Base-by-base conservation (phyloP, 225 moss, liverwort and hornwort genomes). In the Bryoerythrophyllum caledonicum region DNA sequence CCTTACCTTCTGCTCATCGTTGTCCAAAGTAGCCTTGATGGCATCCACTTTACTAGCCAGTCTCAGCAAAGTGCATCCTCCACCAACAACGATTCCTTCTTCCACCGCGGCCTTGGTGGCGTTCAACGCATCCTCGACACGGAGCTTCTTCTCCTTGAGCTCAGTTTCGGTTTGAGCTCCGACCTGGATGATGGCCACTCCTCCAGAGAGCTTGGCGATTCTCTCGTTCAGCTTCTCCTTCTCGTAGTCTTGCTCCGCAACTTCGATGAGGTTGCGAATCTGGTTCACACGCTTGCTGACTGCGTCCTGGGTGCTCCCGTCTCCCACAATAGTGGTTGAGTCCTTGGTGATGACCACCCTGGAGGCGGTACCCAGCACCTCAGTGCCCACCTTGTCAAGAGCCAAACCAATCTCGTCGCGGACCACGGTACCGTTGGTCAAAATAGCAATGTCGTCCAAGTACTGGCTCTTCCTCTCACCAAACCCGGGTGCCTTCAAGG, bases 401-500 rank as follows among this genome's bases (percentile, higher is more conserved):
- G 94, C 90, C 76, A 97, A 66, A 19, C 97, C 97, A 48, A 97
- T 89, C 72, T 94, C 97, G 41, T 97, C 97, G 27, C 97, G 92
- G 11, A 97, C 30, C 10, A 97, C 94, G 4, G 97, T 94, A 13
- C 65, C 96, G 46, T 82, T 90, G n/a, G 87, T 97, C 1, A 97
- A 87, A 13, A 91, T 82, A 16, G 97, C 94, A 54, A 97, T 94
- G 71, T 97, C 97, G 67, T 97, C 97, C 53, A 97, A 67, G 35
- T 97, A 97, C 79, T 97, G 94, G 58, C 92, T 94, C 89, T 97
- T 97, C 76, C 97, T 82, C 80, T 97, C 94, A 68, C 97, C 97
- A 8, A 97, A 97, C 5, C 97, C 93, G 16, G 97, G 97, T 17
- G 97, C 97, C 82, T 97, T 97, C 72, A 97, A 71, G 23, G 96